Evolutionary conservation across 345 rosid species (phyloP), one percentile per base, ranked within the genome.

Genomic region (Aquilaria malaccensis): DNA sequence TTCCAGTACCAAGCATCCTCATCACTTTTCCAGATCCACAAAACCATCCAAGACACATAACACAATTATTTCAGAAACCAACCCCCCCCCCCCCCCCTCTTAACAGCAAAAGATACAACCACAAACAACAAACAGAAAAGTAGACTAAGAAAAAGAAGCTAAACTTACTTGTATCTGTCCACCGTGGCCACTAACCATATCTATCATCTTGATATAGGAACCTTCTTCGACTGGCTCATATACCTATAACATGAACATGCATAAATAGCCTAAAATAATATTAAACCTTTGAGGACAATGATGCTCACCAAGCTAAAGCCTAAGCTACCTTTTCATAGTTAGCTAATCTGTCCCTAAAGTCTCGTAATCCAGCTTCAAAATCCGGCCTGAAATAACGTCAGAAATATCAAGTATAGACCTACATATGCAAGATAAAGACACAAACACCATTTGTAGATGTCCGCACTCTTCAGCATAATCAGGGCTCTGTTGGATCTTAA

Each of bases 181-280:
- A 68, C 91, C 96, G 70, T 86, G 74, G 33, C 99, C 99, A 71
- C 93, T 85, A 78, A 80, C 97, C 97, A 88, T 91, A 80, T 95
- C 99, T 72, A 95, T 95, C 99, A 91, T 95, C 81, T 95, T 95
- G 74, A 95, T 91, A 69, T 88, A 95, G 55, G 97, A 95, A 56
- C 99, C 97, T 81, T 95, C 99, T 70, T 95, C 97, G 29, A 91
- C 99, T 41, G 97, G 95, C 76, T 95, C 99, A 79, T 95, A 95
- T 61, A 86, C 96, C 99, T 95, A 65, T 45, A 62, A 76, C 50
- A 57, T 48, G 69, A 74, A 58, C 12, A 68, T 53, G 61, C 15
- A 54, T 50, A 64, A 49, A 67, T 58, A 60, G 9, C 57, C 50
- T 47, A 14, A 61, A 11, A 33, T 56, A 5, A 71, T 46, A 71